Percentiles rank a stretch among this genome's conserved stretches.
Evolutionary conservation across 306 rosid genomes (phyloP).

Genomic region (Acmispon strigosus): DNA sequence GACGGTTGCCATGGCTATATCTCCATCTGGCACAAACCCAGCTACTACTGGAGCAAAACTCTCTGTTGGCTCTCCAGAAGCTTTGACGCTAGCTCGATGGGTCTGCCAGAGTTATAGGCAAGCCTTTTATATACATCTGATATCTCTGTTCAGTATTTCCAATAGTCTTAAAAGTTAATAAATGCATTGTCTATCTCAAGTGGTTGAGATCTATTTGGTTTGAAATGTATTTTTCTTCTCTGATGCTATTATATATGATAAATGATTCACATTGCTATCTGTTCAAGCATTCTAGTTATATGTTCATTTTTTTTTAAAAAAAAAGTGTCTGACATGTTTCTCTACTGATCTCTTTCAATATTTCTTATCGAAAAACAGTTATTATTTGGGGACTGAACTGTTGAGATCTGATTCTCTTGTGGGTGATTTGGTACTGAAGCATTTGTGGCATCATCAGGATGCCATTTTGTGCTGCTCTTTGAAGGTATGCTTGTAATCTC

Average conservation of each 20-base stretch:
- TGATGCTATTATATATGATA: neutral
- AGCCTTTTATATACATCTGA: neutral
- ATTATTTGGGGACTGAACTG: slow-evolving; percentile 50
- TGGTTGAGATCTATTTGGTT: neutral
- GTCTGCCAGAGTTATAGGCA: slow-evolving; percentile 90
- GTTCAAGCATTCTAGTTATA: neutral
- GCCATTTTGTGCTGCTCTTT: slow-evolving; percentile 89
- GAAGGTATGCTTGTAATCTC: slow-evolving; percentile 39
- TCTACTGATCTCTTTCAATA: neutral
- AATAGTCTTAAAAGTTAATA: neutral
- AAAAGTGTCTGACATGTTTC: neutral
- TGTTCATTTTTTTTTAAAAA: neutral
- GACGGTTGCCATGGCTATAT: slow-evolving; percentile 91
- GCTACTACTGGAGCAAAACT: slow-evolving; percentile 56
- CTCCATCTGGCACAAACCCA: slow-evolving; percentile 69
- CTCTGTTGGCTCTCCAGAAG: slow-evolving; percentile 85
- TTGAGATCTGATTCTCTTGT: slow-evolving; percentile 56
- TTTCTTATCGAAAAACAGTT: slow-evolving; percentile 33
- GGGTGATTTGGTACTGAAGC: slow-evolving; percentile 59
- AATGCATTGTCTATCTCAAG: neutral
- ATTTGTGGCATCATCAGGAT: slow-evolving; percentile 89
- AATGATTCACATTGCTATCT: neutral
- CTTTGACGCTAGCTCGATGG: slow-evolving; percentile 81
- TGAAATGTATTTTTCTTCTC: neutral
- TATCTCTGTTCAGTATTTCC: neutral